Base-by-base conservation (phyloP, 2,329 filamentous ascomycete species). In the Aureobasidium sp. region DNA sequence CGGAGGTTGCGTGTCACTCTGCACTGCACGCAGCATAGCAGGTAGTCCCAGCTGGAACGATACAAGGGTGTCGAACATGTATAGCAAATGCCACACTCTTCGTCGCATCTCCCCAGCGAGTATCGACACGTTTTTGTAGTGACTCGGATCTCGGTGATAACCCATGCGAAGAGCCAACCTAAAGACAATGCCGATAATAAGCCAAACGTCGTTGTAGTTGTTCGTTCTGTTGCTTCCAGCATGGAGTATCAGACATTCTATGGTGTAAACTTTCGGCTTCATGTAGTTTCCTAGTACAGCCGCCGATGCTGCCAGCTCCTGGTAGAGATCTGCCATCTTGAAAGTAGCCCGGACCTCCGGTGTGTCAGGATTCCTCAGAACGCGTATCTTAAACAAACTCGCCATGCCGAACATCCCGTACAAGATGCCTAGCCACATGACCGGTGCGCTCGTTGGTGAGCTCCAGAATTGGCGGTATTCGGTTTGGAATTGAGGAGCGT, bases 1-100 rank as follows among this genome's bases (percentile, higher is more conserved):
- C 1, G 79, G 79, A 37, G 73, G 70, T 17, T 67, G 64, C 0
- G 76, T 77, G 61, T 81, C 78, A 37, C 68, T 70, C 15, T 75
- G 69, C 19, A 71, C 68, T 6, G 73, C 68, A 5, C 72, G 70
- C 13, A 79, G 73, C 72, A 79, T 77, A n/a, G 75, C 76, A 2
- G 78, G 79, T 19, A 80, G 68, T 0, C 78, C 78, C 38, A 79
- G 70, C 59, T 79, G 75, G 43, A 78, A 78, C 0, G 76, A 78
- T 42, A 78, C 70, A 9, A 79, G 62, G 0, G 76, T 69, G 35
- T 81, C 78, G 4, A 79, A 64, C 64, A 77, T 76, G 45, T 70
- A 73, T 1, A 78, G 66, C 0, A 72, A 68, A 7, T 72, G 68
- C 77, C 78, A 80, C 0, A 74, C 64, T 1, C 78, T 69, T 31